A percentile compares a stretch with the other conserved stretches of the same genome.
Conservation (phyloP, 352 stramenopile species). For the Phytophthora constricta region DNA sequence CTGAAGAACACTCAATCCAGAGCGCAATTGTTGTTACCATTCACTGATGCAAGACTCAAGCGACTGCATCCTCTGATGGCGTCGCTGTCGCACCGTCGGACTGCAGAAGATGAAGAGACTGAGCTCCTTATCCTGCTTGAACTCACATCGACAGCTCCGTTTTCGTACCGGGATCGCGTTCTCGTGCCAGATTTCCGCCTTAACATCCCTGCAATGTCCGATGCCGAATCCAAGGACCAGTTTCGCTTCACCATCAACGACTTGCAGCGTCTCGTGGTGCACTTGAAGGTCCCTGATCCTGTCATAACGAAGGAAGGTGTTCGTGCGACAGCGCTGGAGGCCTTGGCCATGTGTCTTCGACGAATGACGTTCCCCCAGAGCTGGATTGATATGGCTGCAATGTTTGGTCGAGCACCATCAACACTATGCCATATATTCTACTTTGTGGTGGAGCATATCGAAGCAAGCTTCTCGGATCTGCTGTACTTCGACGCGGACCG, state of each 20-base stretch:
- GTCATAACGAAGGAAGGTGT: conserved; percentile 3
- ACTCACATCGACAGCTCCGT: neutral
- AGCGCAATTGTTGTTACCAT: too few relatives aligned
- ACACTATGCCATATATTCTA: neutral
- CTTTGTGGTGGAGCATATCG: neutral
- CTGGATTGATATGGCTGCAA: neutral
- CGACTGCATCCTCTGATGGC: too few relatives aligned
- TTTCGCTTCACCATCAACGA: conserved; percentile 10
- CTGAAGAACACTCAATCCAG: too few relatives aligned
- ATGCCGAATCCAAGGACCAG: conserved; percentile 12
- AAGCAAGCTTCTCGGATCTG: neutral
- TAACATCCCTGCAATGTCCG: conserved; percentile 2
- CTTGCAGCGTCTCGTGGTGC: neutral
- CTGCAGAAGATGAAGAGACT: neutral
- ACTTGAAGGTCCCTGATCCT: neutral
- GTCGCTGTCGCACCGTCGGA: neutral
- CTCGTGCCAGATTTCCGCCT: conserved; percentile 11
- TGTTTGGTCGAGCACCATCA: neutral
- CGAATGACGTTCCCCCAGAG: neutral
- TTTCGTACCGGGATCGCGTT: conserved; percentile 1
- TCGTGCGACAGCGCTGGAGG: neutral
- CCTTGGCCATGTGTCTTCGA: neutral
- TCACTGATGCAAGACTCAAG: too few relatives aligned
- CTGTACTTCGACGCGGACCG: neutral
- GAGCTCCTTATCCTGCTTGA: neutral